A percentile compares a stretch with the other conserved stretches of the same genome.
These are phyloP conservation scores for Mariannaea sp. DNA, from an alignment of 2,329 filamentous ascomycete species.

Conservation along the genomic window DNA sequence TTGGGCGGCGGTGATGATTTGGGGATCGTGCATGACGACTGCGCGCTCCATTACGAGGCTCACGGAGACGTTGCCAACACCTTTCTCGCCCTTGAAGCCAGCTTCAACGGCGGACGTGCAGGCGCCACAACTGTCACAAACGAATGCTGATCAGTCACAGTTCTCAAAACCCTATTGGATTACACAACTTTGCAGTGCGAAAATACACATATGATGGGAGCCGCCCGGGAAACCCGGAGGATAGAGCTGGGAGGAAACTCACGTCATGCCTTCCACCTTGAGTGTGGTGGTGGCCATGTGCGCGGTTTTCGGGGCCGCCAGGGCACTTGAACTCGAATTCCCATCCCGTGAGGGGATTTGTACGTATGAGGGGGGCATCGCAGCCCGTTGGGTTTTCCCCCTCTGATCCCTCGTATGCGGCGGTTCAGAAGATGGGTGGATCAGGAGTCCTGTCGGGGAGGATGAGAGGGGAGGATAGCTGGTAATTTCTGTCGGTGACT, in stretches of 20 bases:
- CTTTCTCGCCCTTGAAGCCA: conserved; percentile 81
- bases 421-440: conserved; percentile 2
- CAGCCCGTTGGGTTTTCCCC: background rate
- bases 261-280: conserved; percentile 86
- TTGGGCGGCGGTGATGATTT: conserved; percentile 72
- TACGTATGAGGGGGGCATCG: conserved; percentile 59
- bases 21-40: conserved; percentile 88
- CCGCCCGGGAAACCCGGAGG: conserved; percentile 26
- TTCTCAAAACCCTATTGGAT: conserved; percentile 5
- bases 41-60: conserved; percentile 94
- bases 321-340: conserved; percentile 27
- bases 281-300: conserved; percentile 90
- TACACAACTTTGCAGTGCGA: conserved; percentile 6
- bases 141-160: conserved; percentile 38
- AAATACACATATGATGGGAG: conserved; percentile 3
- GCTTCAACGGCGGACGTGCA: conserved; percentile 96
- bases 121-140: conserved; percentile 77
- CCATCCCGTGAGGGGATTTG: conserved; percentile 51
- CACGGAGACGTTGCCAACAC: conserved; percentile 85
- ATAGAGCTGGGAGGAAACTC: conserved; percentile 43
- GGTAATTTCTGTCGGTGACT: conserved; percentile 26
- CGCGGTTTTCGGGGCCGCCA: conserved; percentile 45
- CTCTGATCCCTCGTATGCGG: background rate
- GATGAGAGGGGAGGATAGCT: conserved; percentile 8
- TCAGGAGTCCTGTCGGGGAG: background rate